These are phyloP conservation scores for Phoma sp. DNA, from an alignment of 2,329 filamentous ascomycete species.

Conservation along the genomic window DNA sequence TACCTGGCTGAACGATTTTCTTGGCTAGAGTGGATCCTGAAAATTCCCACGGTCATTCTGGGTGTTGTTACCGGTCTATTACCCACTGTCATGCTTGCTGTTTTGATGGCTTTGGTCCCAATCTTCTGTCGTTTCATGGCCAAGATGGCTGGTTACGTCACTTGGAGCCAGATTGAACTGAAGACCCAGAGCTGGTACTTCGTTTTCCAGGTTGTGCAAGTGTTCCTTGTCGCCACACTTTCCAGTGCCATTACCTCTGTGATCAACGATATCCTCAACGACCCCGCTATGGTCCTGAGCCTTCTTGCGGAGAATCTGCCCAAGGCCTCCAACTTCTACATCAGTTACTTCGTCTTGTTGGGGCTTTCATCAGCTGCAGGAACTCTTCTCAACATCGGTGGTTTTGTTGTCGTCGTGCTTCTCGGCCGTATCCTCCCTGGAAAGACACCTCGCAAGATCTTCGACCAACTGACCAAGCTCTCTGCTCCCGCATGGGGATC, in stretches of 20 bases:
- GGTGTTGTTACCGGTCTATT: constrained; percentile 57
- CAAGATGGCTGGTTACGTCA: constrained; percentile 49
- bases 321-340: constrained; percentile 90
- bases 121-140: constrained; percentile 52
- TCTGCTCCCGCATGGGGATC: constrained; percentile 55
- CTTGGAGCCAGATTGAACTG: constrained; percentile 61
- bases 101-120: constrained; percentile 55
- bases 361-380: constrained; percentile 58
- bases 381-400: constrained; percentile 75
- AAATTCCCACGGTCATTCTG: constrained; percentile 51
- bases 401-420: constrained; percentile 83
- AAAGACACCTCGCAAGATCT: constrained; percentile 58
- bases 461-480: constrained; percentile 53
- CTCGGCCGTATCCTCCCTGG: constrained; percentile 69
- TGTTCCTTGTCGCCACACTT: constrained; percentile 87
- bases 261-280: constrained; percentile 61
- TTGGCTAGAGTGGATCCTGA: constrained; percentile 53
- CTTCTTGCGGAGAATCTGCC: constrained; percentile 79
- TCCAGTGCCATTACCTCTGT: constrained; percentile 76
- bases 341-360: constrained; percentile 93
- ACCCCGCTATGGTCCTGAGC: constrained; percentile 67
- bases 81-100: constrained; percentile 52
- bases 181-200: constrained; percentile 95
- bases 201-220: constrained; percentile 89
- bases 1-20: constrained; percentile 48